Evolutionary conservation across 805 yeast species (phyloP).

Genomic region (Suhomyces sp.): DNA sequence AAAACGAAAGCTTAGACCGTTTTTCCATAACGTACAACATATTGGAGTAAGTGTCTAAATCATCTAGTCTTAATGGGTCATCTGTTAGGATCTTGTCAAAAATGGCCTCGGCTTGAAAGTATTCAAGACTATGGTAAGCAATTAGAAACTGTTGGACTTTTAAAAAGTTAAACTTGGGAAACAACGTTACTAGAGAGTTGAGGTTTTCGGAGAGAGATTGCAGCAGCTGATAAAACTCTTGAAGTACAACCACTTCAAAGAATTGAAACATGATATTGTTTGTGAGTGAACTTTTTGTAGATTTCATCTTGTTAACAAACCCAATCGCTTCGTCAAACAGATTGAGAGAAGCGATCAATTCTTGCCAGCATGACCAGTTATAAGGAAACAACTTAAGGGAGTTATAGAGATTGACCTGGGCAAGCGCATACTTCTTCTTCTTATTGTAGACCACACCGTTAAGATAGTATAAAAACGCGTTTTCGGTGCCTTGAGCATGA

Average conservation of each 20-base stretch:
- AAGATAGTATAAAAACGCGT: slow-evolving; percentile 65
- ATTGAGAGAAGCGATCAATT: slow-evolving; percentile 59
- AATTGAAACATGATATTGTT: slow-evolving; percentile 41
- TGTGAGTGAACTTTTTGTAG: slow-evolving; percentile 31
- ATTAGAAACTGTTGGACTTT: slow-evolving; percentile 80
- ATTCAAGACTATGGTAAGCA: slow-evolving; percentile 81
- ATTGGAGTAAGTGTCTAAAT: slow-evolving; percentile 90
- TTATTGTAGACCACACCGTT: slow-evolving; percentile 66
- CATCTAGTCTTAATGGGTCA: slow-evolving; percentile 88
- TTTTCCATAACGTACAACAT: slow-evolving; percentile 92
- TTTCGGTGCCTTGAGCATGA: slow-evolving; percentile 26
- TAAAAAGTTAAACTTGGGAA: slow-evolving; percentile 73
- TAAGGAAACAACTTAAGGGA: slow-evolving; percentile 71
- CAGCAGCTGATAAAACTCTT: slow-evolving; percentile 75
- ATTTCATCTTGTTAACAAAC: slow-evolving; percentile 36
- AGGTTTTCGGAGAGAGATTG: slow-evolving; percentile 50
- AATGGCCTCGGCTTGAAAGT: slow-evolving; percentile 69
- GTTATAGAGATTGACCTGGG: slow-evolving; percentile 57
- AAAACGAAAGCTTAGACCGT: slow-evolving; percentile 72
- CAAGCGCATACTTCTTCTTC: slow-evolving; percentile 57
- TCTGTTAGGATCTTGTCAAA: slow-evolving; percentile 70
- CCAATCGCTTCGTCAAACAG: slow-evolving; percentile 58
- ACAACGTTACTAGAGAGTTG: slow-evolving; percentile 46
- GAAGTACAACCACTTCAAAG: slow-evolving; percentile 65
- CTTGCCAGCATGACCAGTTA: slow-evolving; percentile 95